These are phyloP conservation scores for Cicer arietinum DNA, from an alignment of 306 rosid genomes.

Conservation along the genomic window DNA sequence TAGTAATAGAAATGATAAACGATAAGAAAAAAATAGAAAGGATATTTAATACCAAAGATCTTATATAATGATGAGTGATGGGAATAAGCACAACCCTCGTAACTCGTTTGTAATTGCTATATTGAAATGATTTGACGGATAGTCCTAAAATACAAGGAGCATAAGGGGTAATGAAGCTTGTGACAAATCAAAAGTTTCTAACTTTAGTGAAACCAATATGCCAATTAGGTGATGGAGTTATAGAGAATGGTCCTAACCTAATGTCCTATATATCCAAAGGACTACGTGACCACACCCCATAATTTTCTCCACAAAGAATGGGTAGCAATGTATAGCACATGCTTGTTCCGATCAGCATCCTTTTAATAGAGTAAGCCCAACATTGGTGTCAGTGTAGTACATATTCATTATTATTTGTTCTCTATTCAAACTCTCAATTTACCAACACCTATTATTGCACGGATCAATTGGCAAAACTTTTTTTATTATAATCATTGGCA, in stretches of 20 bases:
- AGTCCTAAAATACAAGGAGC: conserved; percentile 33
- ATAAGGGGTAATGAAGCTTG: neutral
- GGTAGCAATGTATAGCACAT: conserved; percentile 41
- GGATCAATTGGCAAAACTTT: conserved; percentile 30
- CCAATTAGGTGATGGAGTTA: conserved; percentile 14
- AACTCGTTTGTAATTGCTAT: conserved; percentile 24
- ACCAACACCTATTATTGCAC: conserved; percentile 49
- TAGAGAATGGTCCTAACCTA: conserved; percentile 12
- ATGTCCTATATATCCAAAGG: conserved; percentile 13
- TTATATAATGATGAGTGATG: conserved; percentile 26
- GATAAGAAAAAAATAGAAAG: too few relatives aligned
- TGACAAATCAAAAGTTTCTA: conserved; percentile 45
- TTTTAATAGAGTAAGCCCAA: conserved; percentile 34
- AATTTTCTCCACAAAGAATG: conserved; percentile 39
- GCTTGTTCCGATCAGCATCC: conserved; percentile 36
- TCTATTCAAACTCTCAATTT: conserved; percentile 1
- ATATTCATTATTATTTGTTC: conserved; percentile 25
- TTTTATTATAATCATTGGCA: neutral
- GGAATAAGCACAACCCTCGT: neutral
- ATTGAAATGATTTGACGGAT: conserved; percentile 27
- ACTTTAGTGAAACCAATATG: conserved; percentile 49
- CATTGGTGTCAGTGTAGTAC: conserved; percentile 40
- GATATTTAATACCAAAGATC: neutral
- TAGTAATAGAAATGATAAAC: too few relatives aligned
- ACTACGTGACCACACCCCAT: neutral